Base-by-base conservation (phyloP, 2,329 filamentous ascomycete genomes). In the Hypocreales sp. region DNA sequence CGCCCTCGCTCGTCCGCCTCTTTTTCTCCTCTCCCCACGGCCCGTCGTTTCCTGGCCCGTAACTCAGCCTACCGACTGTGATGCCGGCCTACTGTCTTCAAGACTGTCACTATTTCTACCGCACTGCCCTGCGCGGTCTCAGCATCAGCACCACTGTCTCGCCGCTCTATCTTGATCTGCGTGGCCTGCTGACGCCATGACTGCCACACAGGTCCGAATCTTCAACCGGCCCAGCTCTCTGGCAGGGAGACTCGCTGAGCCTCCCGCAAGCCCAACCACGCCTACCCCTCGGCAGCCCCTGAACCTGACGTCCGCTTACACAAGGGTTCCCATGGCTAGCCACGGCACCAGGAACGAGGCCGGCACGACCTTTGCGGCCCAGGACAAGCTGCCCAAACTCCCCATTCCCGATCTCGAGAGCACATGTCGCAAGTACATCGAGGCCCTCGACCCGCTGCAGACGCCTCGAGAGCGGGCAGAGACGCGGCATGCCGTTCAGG, bases 81-180 rank as follows among this genome's bases (percentile, higher is more conserved):
- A 92, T 92, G 81, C 79, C 79, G 62, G 55, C 66, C 44, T 87
- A 82, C 54, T 92, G 64, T 55, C 61, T 81, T 31, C 77, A 90
- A 64, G 79, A 92, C 55, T 92, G 80, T 47, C 82, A 92, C 52
- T 92, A 92, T 59, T 92, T 92, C 59, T 90, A 81, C 62, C 81
- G 81, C 63, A 92, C 77, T 54, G 79, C 81, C 48, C 61, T 92
- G 58, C 81, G 81, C 63, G 76, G 84, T 48, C 62, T 92, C 42
- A 87, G 79, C 47, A 74, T 92, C 43, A 69, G 73, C 57, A 92
- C 80, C 42, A 68, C 61, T 45, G 71, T 92, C 53, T 82, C 78
- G 39, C 75, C 79, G 41, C 61, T 82, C 29, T 83, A 82, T 67
- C 65, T 55, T 82, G 61, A 65, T 34, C 26, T 15, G 26, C n/a